Evolutionary conservation across 345 rosid genomes (phyloP).

Genomic region (Syzygium aqueum): DNA sequence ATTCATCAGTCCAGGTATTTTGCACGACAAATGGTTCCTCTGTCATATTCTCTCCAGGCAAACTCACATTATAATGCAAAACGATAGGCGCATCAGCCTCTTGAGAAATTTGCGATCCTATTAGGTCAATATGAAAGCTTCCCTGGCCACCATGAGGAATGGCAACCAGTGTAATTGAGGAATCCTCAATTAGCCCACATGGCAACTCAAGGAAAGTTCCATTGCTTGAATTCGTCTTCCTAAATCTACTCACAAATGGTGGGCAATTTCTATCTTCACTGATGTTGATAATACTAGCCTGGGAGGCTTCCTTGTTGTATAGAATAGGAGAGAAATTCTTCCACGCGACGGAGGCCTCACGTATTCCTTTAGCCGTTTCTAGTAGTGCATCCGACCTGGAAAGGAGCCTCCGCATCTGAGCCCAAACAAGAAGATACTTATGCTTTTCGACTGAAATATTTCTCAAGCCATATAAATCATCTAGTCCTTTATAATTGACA

Average conservation of each 20-base stretch:
- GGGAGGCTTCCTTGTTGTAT: slow-evolving; percentile 16
- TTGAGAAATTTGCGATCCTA: slow-evolving; percentile 34
- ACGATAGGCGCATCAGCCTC: slow-evolving; percentile 37
- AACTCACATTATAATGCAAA: slow-evolving; percentile 53
- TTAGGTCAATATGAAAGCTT: slow-evolving; percentile 57
- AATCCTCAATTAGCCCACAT: slow-evolving; percentile 71
- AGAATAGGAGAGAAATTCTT: slow-evolving; percentile 32
- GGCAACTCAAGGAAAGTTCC: slow-evolving; percentile 50
- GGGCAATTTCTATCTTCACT: slow-evolving; percentile 38
- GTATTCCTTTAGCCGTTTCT: slow-evolving; percentile 65
- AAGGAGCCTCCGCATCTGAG: slow-evolving; percentile 43
- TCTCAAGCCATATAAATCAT: slow-evolving; percentile 35
- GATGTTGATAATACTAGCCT: slow-evolving; percentile 3
- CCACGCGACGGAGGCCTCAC: slow-evolving; percentile 67
- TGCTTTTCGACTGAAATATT: slow-evolving; percentile 36
- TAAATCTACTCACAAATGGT: slow-evolving; percentile 28
- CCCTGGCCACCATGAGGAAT: slow-evolving; percentile 41
- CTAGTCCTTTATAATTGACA: slow-evolving; percentile 39
- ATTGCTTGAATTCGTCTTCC: slow-evolving; percentile 13
- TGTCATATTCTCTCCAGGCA: slow-evolving; percentile 56
- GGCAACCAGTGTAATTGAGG: slow-evolving; percentile 71
- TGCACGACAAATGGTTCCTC: slow-evolving; percentile 56
- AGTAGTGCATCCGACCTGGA: slow-evolving; percentile 75
- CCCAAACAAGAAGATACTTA: slow-evolving; percentile 55
- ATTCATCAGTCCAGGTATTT: slow-evolving; percentile 59